Evolutionary conservation across 768 basidiomycete genomes (phyloP).

Genomic region (Psilocybe azurescens): DNA sequence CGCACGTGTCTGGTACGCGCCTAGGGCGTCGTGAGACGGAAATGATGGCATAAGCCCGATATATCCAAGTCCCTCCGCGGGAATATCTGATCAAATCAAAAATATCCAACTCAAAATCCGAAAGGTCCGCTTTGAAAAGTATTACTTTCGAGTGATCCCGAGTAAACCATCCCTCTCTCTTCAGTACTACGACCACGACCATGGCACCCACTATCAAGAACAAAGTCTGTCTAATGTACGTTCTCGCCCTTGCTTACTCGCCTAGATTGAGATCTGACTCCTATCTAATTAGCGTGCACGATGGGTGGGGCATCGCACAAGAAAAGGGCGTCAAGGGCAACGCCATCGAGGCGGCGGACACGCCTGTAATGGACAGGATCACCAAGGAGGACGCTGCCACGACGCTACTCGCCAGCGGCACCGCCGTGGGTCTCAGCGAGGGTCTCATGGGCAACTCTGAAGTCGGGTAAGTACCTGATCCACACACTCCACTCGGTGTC

Average conservation of each 20-base stretch:
- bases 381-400: slow-evolving; percentile 76
- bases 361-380: slow-evolving; percentile 90
- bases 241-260: slow-evolving; percentile 2
- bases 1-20: not conserved
- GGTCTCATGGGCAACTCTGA: slow-evolving; percentile 99
- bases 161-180: not conserved
- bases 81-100: not conserved
- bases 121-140: not conserved
- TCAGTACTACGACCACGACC: slow-evolving; percentile 1
- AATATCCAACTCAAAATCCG: not conserved
- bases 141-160: not conserved
- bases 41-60: not conserved
- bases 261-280: not conserved
- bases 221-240: slow-evolving; percentile 92
- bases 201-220: slow-evolving; percentile 62
- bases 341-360: slow-evolving; percentile 85
- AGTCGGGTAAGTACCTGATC: slow-evolving; percentile 72
- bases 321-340: slow-evolving; percentile 79
- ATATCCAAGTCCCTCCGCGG: not conserved
- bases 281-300: slow-evolving; percentile 73
- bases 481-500: slow-evolving; percentile 3
- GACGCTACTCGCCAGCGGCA: slow-evolving; percentile 81
- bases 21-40: not conserved
- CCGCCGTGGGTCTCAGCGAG: slow-evolving; percentile 91
- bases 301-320: slow-evolving; percentile 90